Base-by-base conservation (phyloP, 495 filamentous ascomycete species). In the Aspergillus hancockii region DNA sequence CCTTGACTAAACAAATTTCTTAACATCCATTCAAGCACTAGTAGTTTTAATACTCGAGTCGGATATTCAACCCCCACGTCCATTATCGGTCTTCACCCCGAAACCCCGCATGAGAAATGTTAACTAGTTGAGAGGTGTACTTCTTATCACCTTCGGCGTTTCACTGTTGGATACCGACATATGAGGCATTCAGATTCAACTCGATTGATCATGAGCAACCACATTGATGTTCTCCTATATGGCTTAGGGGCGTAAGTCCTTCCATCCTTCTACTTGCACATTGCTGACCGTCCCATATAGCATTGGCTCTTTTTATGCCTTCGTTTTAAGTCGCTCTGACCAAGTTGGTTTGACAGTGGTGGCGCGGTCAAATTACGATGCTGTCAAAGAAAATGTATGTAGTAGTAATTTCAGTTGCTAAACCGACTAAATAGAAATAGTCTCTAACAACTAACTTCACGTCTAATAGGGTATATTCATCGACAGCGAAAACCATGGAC, bases 301-400 rank as follows among this genome's bases (percentile, higher is more conserved):
- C 18, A 77, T 79, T 54, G 76, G 76, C 67, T 79, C 74, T 54
- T 77, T 79, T 63, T 79, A 79, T 57, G 76, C 74, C 45, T 77
- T 81, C 60, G 75, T 83, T 43, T 60, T 81, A 1, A 71, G 65
- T 40, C 75, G 73, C 8, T 65, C 68, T 47, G 59, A 71, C 16
- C 66, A 71, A 19, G 77, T 83, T 12, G 66, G 71, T 19, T 58
- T 83, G n/a, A 81, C 74, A 0, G 79, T 81, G 0, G 74, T 81
- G n/a, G 80, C 80, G 6, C 76, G 79, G 32, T 83, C 80, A 0
- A 83, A 83, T 50, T 82, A 80, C 53, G 74, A 80, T 0, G 74
- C 74, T 8, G 79, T 82, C 13, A 69, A 66, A 8, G 57, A 59
- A 0, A 77, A 80, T 56, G 76, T 77, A 64, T 21, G 61, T 49